A percentile compares a stretch with the other conserved stretches of the same genome.
These are phyloP conservation scores for Senna tora DNA, from an alignment of 306 rosid species.

Conservation along the genomic window DNA sequence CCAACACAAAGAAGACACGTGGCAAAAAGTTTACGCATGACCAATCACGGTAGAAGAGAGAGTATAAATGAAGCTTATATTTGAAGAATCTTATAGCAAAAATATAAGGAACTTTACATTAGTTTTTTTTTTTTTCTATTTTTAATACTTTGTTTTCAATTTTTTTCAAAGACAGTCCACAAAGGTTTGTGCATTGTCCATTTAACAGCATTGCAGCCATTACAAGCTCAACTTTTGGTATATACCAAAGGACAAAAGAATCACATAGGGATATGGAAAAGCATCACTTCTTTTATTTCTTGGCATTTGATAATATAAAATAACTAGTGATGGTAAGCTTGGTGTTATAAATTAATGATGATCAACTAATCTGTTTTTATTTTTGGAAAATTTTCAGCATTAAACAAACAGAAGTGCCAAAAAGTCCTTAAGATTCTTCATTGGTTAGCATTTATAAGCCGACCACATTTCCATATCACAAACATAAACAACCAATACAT, in stretches of 20 bases:
- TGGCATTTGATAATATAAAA: neutral
- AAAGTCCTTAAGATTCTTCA: slow-evolving; percentile 37
- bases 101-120: too few species aligned
- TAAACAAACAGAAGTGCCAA: slow-evolving; percentile 14
- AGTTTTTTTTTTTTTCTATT: neutral
- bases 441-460: slow-evolving; percentile 27
- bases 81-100: too few species aligned
- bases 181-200: slow-evolving; percentile 11
- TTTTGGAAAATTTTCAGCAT: neutral
- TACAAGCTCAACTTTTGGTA: slow-evolving; percentile 24
- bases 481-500: slow-evolving; percentile 32
- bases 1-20: too few species aligned
- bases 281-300: neutral
- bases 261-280: slow-evolving; percentile 11
- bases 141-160: neutral
- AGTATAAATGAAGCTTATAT: too few species aligned
- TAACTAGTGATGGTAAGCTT: slow-evolving; percentile 1
- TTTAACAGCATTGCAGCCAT: slow-evolving; percentile 10
- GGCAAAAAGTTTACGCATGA: too few species aligned
- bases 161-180: neutral
- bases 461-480: slow-evolving; percentile 33
- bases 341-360: slow-evolving; percentile 19
- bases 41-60: too few species aligned
- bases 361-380: neutral
- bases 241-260: slow-evolving; percentile 11